A percentile compares a stretch with the other conserved stretches of the same genome.
phyloP scores from a whole-genome alignment of 805 yeast species.

The Pichia pseudocactophila region DNA sequence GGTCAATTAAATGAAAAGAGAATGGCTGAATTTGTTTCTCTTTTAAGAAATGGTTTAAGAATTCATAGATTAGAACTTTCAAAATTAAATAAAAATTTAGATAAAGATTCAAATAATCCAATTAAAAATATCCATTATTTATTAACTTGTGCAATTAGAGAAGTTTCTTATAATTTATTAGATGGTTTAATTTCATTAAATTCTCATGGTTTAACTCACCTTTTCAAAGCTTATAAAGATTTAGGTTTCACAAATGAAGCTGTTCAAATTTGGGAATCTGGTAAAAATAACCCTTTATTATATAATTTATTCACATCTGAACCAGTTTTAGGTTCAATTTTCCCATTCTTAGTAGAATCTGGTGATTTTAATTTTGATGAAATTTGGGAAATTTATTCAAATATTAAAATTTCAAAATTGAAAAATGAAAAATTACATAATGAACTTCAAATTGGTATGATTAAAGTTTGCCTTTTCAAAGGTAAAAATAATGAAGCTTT shows the following conservation, averaged over 20 bases:
- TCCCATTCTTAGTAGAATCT: constrained; percentile 56
- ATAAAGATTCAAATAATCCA: constrained; percentile 47
- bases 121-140: constrained; percentile 45
- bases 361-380: constrained; percentile 56
- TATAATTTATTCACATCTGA: constrained; percentile 47
- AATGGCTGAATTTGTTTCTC: constrained; percentile 40
- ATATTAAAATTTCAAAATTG: constrained; percentile 26
- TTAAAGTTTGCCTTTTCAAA: constrained; percentile 59
- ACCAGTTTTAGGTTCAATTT: constrained; percentile 56
- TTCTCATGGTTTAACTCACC: constrained; percentile 48
- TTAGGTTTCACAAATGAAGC: constrained; percentile 54
- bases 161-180: constrained; percentile 42
- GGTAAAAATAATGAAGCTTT: constrained; percentile 60
- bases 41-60: constrained; percentile 47
- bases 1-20: constrained; percentile 40
- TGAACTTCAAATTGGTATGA: constrained; percentile 60
- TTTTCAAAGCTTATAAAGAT: constrained; percentile 52
- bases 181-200: constrained; percentile 36
- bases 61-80: constrained; percentile 47
- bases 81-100: constrained; percentile 49
- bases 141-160: constrained; percentile 41
- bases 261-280: constrained; percentile 60
- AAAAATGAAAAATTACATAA: constrained; percentile 28
- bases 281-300: constrained; percentile 36
- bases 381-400: constrained; percentile 45